Evolutionary conservation across 2,329 filamentous ascomycete genomes (phyloP).

Genomic region (Blumeria graminis): DNA sequence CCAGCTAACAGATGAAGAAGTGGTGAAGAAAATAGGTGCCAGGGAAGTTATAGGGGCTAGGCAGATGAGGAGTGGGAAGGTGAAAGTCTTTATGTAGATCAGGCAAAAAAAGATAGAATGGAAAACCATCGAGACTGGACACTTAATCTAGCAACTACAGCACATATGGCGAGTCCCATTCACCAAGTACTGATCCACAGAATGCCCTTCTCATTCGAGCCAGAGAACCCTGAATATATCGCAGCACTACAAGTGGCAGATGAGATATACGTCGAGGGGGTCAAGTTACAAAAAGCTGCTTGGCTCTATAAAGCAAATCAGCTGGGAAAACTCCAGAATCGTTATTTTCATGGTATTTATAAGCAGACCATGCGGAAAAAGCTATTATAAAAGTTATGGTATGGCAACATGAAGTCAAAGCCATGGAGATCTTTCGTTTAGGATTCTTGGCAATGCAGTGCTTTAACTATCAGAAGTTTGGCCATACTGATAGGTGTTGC

Average conservation of each 20-base stretch:
- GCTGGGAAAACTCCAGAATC: neutral
- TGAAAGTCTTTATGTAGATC: neutral
- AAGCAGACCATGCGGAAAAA: neutral
- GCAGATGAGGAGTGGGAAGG: neutral
- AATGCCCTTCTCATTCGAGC: too few species aligned
- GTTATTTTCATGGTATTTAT: neutral
- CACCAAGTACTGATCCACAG: neutral
- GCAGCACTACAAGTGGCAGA: neutral
- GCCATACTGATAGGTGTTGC: too few species aligned
- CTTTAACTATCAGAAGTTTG: neutral
- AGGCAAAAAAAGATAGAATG: neutral
- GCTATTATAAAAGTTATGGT: neutral
- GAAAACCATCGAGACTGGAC: neutral
- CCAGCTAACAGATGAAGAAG: neutral
- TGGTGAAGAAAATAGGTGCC: neutral
- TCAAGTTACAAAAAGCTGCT: neutral
- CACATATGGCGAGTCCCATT: neutral
- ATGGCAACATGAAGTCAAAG: neutral
- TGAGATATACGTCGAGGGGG: neutral
- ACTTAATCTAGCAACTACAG: neutral
- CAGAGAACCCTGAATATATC: neutral
- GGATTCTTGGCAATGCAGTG: neutral
- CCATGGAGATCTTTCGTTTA: too few species aligned
- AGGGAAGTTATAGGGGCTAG: neutral
- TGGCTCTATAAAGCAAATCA: neutral